Conservation (phyloP, 345 rosid species). For the Aurinia saxatilis region DNA sequence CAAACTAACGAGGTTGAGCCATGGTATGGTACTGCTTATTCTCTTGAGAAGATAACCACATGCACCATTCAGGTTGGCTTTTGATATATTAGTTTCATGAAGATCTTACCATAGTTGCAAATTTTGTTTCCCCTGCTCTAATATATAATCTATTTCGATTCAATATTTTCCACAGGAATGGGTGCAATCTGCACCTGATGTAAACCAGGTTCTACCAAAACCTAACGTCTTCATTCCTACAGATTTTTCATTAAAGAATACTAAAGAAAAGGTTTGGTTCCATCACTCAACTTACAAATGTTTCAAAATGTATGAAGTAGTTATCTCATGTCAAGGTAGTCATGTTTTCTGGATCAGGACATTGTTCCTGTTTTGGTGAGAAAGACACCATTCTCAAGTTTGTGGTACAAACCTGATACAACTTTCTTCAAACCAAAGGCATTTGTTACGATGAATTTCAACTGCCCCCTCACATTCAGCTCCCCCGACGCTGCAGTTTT, state of each 20-base stretch:
- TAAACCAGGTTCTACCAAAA: conserved; percentile 54
- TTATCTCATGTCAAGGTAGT: neutral
- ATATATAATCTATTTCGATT: too few species aligned
- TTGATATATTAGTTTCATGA: neutral
- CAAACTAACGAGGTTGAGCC: conserved; percentile 69
- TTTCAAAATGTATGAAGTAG: neutral
- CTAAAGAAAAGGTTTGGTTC: conserved; percentile 47
- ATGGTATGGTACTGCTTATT: conserved; percentile 81
- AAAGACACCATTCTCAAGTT: conserved; percentile 49
- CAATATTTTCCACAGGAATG: too few species aligned
- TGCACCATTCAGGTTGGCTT: conserved; percentile 53
- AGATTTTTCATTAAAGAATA: conserved; percentile 55
- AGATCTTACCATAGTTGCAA: too few species aligned
- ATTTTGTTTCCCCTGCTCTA: too few species aligned
- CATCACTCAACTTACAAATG: neutral
- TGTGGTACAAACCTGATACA: conserved; percentile 82
- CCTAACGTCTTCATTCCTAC: conserved; percentile 71
- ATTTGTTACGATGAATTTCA: conserved; percentile 58
- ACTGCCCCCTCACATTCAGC: conserved; percentile 52
- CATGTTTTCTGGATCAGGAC: conserved; percentile 36
- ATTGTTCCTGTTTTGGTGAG: conserved; percentile 50
- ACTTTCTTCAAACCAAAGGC: conserved; percentile 70
- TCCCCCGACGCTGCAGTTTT: conserved; percentile 68
- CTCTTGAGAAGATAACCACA: conserved; percentile 45
- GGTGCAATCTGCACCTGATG: conserved; percentile 53